Evolutionary conservation across 768 basidiomycete genomes (phyloP).

Genomic region (Botryobasidium botryosum): DNA sequence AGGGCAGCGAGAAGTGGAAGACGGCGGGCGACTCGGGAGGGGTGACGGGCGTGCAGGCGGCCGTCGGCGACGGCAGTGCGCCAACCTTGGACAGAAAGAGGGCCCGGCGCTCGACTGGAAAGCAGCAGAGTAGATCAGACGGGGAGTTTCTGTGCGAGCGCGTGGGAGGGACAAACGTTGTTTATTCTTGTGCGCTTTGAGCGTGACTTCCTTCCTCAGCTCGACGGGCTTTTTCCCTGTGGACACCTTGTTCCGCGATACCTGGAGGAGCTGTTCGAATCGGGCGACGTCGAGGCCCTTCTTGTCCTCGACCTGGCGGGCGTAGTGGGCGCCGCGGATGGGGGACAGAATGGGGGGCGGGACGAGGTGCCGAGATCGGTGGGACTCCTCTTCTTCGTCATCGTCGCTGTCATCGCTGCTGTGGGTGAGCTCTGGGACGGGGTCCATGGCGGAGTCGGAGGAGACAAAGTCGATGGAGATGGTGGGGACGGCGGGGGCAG

Average conservation of each 20-base stretch:
- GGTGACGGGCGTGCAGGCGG: slow-evolving; percentile 40
- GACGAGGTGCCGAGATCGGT: slow-evolving; percentile 28
- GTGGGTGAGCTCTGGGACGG: too few relatives aligned
- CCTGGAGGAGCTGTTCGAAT: slow-evolving; percentile 46
- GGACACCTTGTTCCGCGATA: slow-evolving; percentile 29
- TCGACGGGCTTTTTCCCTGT: slow-evolving; percentile 21
- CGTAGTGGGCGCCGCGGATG: slow-evolving; percentile 21
- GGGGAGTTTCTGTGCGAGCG: not conserved
- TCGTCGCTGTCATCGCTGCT: too few relatives aligned
- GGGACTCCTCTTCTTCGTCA: too few relatives aligned
- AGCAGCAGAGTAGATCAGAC: too few relatives aligned
- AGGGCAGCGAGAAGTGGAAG: slow-evolving; percentile 52
- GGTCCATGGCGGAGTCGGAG: too few relatives aligned
- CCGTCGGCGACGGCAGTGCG: slow-evolving; percentile 46
- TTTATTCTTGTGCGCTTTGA: slow-evolving; percentile 55
- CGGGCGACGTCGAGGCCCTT: slow-evolving; percentile 43
- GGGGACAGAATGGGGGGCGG: slow-evolving; percentile 26
- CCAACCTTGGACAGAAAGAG: slow-evolving; percentile 57
- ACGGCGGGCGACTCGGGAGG: slow-evolving; percentile 54
- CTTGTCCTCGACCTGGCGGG: slow-evolving; percentile 21
- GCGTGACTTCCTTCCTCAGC: slow-evolving; percentile 56
- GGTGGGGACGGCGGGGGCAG: too few relatives aligned
- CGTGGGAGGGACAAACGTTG: slow-evolving; percentile 30
- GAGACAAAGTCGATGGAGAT: too few relatives aligned
- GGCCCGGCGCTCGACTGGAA: slow-evolving; percentile 51